Conservation (phyloP, 768 basidiomycete species). For the Termitomyces sp. region DNA sequence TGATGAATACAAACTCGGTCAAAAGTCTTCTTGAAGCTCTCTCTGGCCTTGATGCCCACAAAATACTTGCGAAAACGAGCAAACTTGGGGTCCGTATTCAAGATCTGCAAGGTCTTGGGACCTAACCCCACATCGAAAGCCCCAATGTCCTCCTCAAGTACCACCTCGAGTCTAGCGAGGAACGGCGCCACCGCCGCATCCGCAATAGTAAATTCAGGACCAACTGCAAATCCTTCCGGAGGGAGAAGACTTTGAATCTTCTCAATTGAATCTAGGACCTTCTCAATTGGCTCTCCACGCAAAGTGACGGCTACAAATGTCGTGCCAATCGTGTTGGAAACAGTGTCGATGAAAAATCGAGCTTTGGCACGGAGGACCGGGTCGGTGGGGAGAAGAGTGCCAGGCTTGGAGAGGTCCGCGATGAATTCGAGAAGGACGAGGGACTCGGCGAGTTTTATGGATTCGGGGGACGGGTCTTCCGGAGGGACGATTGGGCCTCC, state of each 20-base stretch:
- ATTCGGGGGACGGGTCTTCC: conserved; percentile 52
- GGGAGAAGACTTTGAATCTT: conserved; percentile 46
- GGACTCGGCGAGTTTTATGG: conserved; percentile 58
- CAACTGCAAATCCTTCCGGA: conserved; percentile 36
- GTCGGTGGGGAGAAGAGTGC: conserved; percentile 47
- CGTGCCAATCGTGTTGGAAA: conserved; percentile 39
- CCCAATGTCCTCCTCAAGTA: conserved; percentile 45
- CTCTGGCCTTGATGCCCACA: conserved; percentile 39
- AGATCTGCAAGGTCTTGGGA: conserved; percentile 30
- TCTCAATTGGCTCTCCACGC: conserved; percentile 34
- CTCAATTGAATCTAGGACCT: conserved; percentile 37
- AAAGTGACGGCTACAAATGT: conserved; percentile 29
- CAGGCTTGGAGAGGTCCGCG: conserved; percentile 43
- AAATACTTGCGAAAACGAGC: conserved; percentile 45
- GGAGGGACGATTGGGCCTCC: conserved; percentile 54
- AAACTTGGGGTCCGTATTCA: conserved; percentile 40
- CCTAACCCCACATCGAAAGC: conserved; percentile 44
- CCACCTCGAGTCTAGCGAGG: conserved; percentile 44
- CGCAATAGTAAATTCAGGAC: conserved; percentile 50
- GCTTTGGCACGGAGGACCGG: conserved; percentile 51
- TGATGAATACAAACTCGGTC: conserved; percentile 34
- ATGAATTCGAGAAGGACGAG: conserved; percentile 62
- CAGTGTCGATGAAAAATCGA: conserved; percentile 58
- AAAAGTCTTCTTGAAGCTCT: conserved; percentile 51
- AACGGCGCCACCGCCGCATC: conserved; percentile 59